Conservation (phyloP, 768 basidiomycete genomes). For the Podaxis mareebaensis region DNA sequence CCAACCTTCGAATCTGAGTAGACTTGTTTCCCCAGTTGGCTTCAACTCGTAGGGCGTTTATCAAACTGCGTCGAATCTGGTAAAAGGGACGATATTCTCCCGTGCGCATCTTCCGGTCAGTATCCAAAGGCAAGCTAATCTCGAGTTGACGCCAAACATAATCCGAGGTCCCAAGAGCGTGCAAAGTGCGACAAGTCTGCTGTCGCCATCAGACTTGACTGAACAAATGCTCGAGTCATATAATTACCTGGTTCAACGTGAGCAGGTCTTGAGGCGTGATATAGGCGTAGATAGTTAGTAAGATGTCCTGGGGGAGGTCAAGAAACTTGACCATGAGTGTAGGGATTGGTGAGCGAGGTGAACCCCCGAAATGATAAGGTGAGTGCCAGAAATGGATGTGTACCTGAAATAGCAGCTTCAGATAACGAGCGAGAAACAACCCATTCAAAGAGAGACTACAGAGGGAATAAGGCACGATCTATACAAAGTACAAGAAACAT, state of each 20-base stretch:
- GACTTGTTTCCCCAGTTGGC: constrained; percentile 45
- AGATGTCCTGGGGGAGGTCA: constrained; percentile 15
- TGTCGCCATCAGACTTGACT: constrained; percentile 11
- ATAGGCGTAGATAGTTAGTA: constrained; percentile 8
- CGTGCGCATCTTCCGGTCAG: constrained; percentile 30
- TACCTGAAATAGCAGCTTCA: not conserved
- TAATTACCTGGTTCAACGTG: constrained; percentile 45
- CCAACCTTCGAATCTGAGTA: constrained; percentile 35
- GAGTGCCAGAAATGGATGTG: not conserved
- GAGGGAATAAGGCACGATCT: not conserved
- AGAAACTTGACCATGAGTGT: constrained; percentile 1
- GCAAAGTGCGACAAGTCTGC: constrained; percentile 59
- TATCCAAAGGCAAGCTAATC: constrained; percentile 47
- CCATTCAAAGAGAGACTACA: not conserved
- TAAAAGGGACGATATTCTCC: constrained; percentile 31
- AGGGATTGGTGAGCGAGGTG: not conserved
- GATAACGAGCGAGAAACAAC: too few species aligned
- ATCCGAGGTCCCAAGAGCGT: constrained; percentile 46
- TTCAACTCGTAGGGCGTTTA: constrained; percentile 50
- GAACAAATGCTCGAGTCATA: constrained; percentile 2
- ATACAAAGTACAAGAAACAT: constrained; percentile 13
- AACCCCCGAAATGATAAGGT: not conserved
- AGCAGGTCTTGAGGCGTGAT: constrained; percentile 41
- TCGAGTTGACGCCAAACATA: constrained; percentile 53
- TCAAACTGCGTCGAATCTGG: constrained; percentile 36